Evolutionary conservation across 78 protist species (phyloP), one percentile per base, ranked within the genome.

Genomic region (Dictyostelium brefeldianum): DNA sequence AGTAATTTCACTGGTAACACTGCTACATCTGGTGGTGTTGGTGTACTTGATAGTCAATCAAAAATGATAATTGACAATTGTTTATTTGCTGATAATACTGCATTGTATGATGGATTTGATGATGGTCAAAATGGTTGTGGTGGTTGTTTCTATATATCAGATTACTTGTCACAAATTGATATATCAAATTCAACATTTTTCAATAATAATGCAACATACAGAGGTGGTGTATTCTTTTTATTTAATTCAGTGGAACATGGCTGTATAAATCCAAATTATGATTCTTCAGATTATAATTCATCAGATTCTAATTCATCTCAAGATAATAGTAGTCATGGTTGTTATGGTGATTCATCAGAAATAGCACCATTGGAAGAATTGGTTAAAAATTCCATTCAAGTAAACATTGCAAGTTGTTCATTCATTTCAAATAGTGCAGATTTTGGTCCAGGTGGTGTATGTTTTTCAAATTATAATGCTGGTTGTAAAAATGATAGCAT

Each of bases 371-470:
- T 48, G n/a, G 29, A 48, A 5, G 5, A 22, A 4, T 5, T 47
- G 0, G 17, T 8, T 47, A 17, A 36, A 31, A 41, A 59, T 7
- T 81, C 89, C 0, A 2, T 12, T 25, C 36, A 41, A 48, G 53
- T 25, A 2, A 36, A 14, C 10, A 9, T 70, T 15, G 6, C 0
- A 29, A 57, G 20, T 25, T 9, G 51, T 15, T 10, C 1, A 14
- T 73, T 83, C 9, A 4, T 15, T 27, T 6, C 2, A 15, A 84
- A 84, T 22, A 1, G 22, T 1, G 83, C 54, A 5, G 27, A 20
- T 46, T 46, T 31, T 47, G 92, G 92, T 14, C 36, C 92, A 43
- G 92, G 92, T 25, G 92, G 82, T 18, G 82, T 84, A 14, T 84
- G 92, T 25, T 84, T 53, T 47, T 54, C 83, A 5, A 29, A 53